Evolutionary conservation across 345 rosid genomes (phyloP).

Genomic region (Eucalyptus caleyi): DNA sequence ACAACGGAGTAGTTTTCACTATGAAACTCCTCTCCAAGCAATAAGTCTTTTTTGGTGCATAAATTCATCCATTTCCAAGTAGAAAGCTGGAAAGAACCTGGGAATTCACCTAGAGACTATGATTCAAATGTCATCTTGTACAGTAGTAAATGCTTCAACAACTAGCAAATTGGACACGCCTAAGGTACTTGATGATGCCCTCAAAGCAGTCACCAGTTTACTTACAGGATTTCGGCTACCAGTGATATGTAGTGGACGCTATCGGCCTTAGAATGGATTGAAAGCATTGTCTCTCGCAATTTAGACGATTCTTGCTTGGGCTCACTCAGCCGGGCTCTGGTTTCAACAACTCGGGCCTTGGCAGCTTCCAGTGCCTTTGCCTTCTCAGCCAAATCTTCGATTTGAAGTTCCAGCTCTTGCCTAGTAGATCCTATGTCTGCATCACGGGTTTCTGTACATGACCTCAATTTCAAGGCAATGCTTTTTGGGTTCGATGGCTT

Average conservation of each 20-base stretch:
- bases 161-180: no score
- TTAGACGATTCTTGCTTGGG: constrained; percentile 29
- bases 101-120: no score
- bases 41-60: no score
- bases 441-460: constrained; percentile 19
- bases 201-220: background rate
- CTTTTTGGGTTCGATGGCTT: constrained; percentile 29
- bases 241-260: background rate
- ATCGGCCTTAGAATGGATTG: background rate
- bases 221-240: constrained; percentile 5
- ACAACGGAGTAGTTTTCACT: no score
- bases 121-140: no score
- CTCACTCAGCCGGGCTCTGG: constrained; percentile 11
- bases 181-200: background rate
- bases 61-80: no score
- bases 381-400: constrained; percentile 29
- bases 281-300: constrained; percentile 16
- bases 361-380: constrained; percentile 31
- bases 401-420: constrained; percentile 30
- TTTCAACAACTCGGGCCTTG: constrained; percentile 12
- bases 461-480: constrained; percentile 16
- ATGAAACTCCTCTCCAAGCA: no score
- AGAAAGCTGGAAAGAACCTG: no score
- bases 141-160: no score
- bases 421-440: constrained; percentile 20